Evolutionary conservation across 306 rosid species (phyloP).

Genomic region (Cicer arietinum): DNA sequence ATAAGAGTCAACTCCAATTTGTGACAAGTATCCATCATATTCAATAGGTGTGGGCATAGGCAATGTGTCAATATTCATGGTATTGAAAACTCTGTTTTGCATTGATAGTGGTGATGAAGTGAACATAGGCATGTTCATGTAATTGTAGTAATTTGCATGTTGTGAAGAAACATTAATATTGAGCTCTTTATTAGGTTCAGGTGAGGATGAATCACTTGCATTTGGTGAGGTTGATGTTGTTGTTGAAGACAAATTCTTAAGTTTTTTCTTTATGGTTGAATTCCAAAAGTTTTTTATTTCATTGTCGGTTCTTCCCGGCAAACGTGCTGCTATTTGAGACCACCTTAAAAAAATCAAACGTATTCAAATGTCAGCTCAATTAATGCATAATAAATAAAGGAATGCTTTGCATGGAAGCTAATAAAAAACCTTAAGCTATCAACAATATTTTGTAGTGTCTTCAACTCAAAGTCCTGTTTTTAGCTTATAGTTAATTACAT

Average conservation of each 20-base stretch:
- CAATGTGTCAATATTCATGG: slow-evolving; percentile 55
- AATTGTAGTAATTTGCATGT: slow-evolving; percentile 40
- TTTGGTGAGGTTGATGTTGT: slow-evolving; percentile 49
- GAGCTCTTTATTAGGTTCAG: slow-evolving; percentile 48
- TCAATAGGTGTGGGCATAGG: slow-evolving; percentile 40
- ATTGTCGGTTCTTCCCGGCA: slow-evolving; percentile 84
- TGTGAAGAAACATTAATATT: slow-evolving; percentile 44
- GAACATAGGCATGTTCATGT: slow-evolving; percentile 48
- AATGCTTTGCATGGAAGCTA: slow-evolving; percentile 54
- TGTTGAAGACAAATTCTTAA: slow-evolving; percentile 67
- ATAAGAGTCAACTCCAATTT: slow-evolving; percentile 43
- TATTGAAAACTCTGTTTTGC: slow-evolving; percentile 49
- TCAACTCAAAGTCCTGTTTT: slow-evolving; percentile 51
- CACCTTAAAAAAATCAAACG: slow-evolving; percentile 59
- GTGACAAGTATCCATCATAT: slow-evolving; percentile 47
- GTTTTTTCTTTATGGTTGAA: slow-evolving; percentile 89
- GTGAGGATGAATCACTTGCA: slow-evolving; percentile 63
- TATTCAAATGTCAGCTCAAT: slow-evolving; percentile 38
- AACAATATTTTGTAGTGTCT: slow-evolving; percentile 47
- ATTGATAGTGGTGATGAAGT: slow-evolving; percentile 49
- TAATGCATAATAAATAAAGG: neutral
- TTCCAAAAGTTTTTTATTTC: slow-evolving; percentile 61
- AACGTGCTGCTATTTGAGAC: slow-evolving; percentile 96
- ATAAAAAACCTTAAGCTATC: neutral
- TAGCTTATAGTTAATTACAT: neutral